A percentile compares a stretch with the other conserved stretches of the same genome.
phyloP scores from a whole-genome alignment of 106 monocot species.

The Dendrobium nobile region DNA sequence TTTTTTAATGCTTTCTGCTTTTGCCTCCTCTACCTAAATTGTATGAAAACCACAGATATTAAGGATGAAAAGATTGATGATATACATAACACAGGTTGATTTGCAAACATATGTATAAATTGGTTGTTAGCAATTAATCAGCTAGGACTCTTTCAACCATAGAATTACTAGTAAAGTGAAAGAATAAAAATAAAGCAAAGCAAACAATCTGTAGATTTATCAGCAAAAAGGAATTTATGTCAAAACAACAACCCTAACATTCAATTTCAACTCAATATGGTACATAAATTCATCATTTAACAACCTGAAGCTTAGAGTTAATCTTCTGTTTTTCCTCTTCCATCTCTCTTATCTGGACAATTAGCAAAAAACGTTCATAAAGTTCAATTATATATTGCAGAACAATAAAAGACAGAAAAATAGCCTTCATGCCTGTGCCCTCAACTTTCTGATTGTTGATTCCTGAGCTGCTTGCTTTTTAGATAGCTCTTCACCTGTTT shows the following conservation, averaged over 20 bases:
- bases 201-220: not conserved
- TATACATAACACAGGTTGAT: not conserved
- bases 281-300: not conserved
- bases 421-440: slow-evolving; percentile 79
- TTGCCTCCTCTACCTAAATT: slow-evolving; percentile 86
- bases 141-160: not conserved
- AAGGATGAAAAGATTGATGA: not conserved
- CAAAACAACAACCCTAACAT: not conserved
- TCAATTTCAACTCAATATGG: not conserved
- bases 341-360: slow-evolving; percentile 73
- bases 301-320: slow-evolving; percentile 94
- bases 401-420: not conserved
- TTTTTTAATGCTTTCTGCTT: slow-evolving; percentile 83
- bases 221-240: not conserved
- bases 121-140: not conserved
- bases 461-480: slow-evolving; percentile 99
- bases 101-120: not conserved
- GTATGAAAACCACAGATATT: not conserved
- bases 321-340: slow-evolving; percentile 97
- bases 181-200: not conserved
- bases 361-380: slow-evolving; percentile 3
- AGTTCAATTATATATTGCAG: not conserved
- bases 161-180: not conserved
- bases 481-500: slow-evolving; percentile 89
- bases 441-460: slow-evolving; percentile 84